Conservation (phyloP, 192 early-diverging fungal genomes). For the Coemansia furcata region DNA sequence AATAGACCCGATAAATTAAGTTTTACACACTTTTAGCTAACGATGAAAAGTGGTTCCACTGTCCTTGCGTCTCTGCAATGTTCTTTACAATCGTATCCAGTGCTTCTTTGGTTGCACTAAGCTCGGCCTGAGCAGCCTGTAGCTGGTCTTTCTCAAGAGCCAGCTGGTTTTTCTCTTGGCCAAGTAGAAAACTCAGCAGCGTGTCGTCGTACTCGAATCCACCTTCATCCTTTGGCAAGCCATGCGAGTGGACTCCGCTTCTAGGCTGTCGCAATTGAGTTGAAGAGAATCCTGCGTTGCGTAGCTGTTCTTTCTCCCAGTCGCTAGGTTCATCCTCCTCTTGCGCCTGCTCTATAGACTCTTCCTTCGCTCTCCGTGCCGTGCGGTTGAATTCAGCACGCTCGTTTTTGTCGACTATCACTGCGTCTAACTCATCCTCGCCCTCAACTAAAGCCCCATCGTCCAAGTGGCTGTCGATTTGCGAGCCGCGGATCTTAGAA, state of each 20-base stretch:
- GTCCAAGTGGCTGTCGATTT: neutral
- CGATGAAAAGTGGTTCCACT: conserved; percentile 40
- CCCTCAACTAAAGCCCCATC: conserved; percentile 14
- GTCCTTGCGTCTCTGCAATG: conserved; percentile 21
- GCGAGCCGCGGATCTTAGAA: neutral
- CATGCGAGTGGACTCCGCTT: neutral
- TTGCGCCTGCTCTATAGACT: conserved; percentile 32
- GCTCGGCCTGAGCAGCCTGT: conserved; percentile 6
- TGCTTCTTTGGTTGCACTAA: conserved; percentile 6
- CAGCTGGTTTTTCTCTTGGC: conserved; percentile 31
- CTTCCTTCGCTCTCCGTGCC: conserved; percentile 21
- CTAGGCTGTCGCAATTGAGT: neutral
- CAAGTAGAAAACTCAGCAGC: conserved; percentile 29
- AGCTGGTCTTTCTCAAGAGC: conserved; percentile 26
- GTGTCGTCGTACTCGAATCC: conserved; percentile 25
- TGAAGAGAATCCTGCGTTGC: conserved; percentile 32
- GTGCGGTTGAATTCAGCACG: conserved; percentile 18
- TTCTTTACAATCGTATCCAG: conserved; percentile 10
- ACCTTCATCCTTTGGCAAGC: conserved; percentile 21
- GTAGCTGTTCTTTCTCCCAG: conserved; percentile 46
- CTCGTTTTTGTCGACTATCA: conserved; percentile 39
- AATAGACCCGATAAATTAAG: neutral
- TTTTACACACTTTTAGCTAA: conserved; percentile 11
- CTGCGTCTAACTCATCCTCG: conserved; percentile 30
- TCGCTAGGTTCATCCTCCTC: conserved; percentile 37